Evolutionary conservation across 2,329 filamentous ascomycete genomes (phyloP).

Genomic region (Diplodia seriata): DNA sequence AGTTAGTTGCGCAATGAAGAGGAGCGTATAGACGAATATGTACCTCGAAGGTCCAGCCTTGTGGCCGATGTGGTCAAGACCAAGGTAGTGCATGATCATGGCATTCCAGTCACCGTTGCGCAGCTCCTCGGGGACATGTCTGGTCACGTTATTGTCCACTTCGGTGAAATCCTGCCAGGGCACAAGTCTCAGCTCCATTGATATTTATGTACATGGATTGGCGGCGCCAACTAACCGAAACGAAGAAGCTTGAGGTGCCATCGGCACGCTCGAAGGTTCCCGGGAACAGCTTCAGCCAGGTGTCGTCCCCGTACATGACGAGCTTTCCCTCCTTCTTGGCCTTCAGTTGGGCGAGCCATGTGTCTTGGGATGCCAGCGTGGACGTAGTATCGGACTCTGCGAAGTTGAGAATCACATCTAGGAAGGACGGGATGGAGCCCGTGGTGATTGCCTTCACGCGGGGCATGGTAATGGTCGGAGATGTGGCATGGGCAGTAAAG

Average conservation of each 20-base stretch:
- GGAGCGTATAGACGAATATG: no score
- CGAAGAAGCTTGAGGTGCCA: conserved; percentile 97
- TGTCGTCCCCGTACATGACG: conserved; percentile 97
- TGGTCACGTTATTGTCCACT: conserved; percentile 96
- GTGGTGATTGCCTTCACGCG: conserved; percentile 97
- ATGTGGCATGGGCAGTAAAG: conserved; percentile 94
- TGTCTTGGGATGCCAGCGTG: conserved; percentile 86
- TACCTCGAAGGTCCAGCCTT: conserved; percentile 88
- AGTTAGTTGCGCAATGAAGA: conserved; percentile 32
- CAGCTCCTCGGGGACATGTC: conserved; percentile 82
- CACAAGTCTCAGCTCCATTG: conserved; percentile 39
- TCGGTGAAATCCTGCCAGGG: conserved; percentile 84
- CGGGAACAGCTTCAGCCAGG: conserved; percentile 96
- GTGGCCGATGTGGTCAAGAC: conserved; percentile 96
- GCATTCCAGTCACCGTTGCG: conserved; percentile 83
- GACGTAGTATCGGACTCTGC: conserved; percentile 93
- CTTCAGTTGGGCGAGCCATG: conserved; percentile 93
- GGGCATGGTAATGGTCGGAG: conserved; percentile 98
- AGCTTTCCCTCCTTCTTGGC: conserved; percentile 70
- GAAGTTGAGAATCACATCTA: conserved; percentile 96
- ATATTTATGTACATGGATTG: conserved; percentile 43
- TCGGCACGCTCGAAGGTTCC: conserved; percentile 84
- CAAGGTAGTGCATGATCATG: conserved; percentile 94
- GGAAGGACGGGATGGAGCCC: conserved; percentile 95
- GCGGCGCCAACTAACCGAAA: conserved; percentile 71